phyloP scores from a whole-genome alignment of 2,329 filamentous ascomycete species.

The Paracoccidioides lutzii region DNA sequence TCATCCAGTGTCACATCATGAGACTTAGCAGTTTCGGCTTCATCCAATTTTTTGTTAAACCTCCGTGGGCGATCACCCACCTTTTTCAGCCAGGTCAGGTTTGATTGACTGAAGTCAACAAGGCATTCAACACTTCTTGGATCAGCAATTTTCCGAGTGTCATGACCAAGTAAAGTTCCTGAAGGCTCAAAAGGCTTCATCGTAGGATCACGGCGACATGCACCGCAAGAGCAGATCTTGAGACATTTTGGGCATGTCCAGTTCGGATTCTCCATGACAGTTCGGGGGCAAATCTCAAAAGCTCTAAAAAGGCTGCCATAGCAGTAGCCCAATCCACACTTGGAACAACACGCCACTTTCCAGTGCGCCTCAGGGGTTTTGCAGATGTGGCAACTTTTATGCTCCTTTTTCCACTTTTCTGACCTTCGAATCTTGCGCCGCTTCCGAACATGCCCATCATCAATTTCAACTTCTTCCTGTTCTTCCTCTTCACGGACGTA shows the following conservation, averaged over 20 bases:
- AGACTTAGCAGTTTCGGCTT: conserved; percentile 41
- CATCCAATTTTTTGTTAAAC: conserved; percentile 37
- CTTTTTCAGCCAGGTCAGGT: conserved; percentile 66
- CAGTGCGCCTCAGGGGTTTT: conserved; percentile 66
- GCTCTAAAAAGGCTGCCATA: conserved; percentile 87
- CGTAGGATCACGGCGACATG: conserved; percentile 56
- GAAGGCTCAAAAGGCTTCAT: conserved; percentile 74
- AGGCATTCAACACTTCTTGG: conserved; percentile 79
- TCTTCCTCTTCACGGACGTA: conserved; percentile 21
- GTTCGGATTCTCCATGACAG: conserved; percentile 62
- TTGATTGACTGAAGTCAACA: conserved; percentile 82
- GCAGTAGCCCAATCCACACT: conserved; percentile 68
- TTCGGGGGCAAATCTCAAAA: conserved; percentile 78
- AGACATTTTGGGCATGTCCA: conserved; percentile 87
- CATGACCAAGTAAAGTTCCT: conserved; percentile 76
- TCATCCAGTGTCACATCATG: conserved; percentile 34
- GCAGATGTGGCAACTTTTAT: conserved; percentile 66
- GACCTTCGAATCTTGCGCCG: conserved; percentile 44
- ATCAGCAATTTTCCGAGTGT: conserved; percentile 82
- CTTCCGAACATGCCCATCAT: conserved; percentile 49
- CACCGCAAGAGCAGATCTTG: conserved; percentile 74
- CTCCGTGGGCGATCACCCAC: conserved; percentile 36
- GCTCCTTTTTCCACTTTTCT: conserved; percentile 38
- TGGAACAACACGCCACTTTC: conserved; percentile 70
- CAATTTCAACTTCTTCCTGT: conserved; percentile 33